Percentiles rank a stretch among this genome's conserved stretches.
Evolutionary conservation across 768 basidiomycete species (phyloP).

Genomic region (Naganishia onofrii): DNA sequence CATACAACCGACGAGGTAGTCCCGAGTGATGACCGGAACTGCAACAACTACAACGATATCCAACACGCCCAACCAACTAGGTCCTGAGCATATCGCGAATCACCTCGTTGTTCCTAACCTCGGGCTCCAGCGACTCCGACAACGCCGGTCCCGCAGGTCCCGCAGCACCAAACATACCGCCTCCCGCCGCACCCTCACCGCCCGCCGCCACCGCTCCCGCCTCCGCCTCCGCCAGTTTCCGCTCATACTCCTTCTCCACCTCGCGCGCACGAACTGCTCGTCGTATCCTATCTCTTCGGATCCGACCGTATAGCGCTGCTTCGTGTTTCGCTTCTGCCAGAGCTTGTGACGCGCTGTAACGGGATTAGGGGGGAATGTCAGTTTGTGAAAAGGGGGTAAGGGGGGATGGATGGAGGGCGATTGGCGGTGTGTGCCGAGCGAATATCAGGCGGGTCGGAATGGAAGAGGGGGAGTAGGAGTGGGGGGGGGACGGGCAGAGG

Average conservation of each 20-base stretch:
- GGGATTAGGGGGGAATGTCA: neutral
- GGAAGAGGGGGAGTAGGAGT: too few relatives aligned
- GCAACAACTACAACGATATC: neutral
- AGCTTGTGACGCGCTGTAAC: slow-evolving; percentile 44
- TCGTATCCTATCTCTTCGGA: slow-evolving; percentile 46
- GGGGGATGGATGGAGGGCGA: too few relatives aligned
- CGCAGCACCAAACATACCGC: neutral
- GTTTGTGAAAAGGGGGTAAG: too few relatives aligned
- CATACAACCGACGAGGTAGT: neutral
- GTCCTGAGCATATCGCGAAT: neutral
- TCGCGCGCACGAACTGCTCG: slow-evolving; percentile 41
- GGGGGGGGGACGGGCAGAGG: neutral
- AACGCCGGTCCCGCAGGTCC: neutral
- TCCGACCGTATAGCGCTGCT: slow-evolving; percentile 45
- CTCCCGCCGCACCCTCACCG: neutral
- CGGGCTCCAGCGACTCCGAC: neutral
- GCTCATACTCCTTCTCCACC: slow-evolving; percentile 43
- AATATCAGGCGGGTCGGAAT: too few relatives aligned
- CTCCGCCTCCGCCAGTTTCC: slow-evolving; percentile 28
- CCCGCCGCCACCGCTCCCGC: neutral
- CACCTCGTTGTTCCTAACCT: neutral
- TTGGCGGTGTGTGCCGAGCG: too few relatives aligned
- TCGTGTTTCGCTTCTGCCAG: slow-evolving; percentile 47
- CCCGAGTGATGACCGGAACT: neutral
- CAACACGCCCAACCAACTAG: neutral